phyloP scores from a whole-genome alignment of 176 grass and related monocot species.

The barley (Hordeum vulgare) region DNA sequence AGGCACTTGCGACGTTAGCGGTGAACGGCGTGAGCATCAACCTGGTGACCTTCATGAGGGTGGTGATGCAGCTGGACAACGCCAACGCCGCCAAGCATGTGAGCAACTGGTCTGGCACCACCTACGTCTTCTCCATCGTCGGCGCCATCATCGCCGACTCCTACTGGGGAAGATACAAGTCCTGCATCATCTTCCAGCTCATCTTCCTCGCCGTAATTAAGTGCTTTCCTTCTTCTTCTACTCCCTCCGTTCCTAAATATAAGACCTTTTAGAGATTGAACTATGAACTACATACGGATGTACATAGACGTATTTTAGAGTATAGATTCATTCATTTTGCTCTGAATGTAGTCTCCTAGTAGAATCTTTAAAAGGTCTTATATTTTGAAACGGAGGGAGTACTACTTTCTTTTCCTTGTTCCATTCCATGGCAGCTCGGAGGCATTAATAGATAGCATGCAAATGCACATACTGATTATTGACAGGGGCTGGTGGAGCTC shows the following conservation, averaged over 20 bases:
- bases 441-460: background rate
- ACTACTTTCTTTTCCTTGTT: background rate
- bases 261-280: too few relatives aligned
- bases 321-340: too few relatives aligned
- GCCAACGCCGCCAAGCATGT: constrained; percentile 51
- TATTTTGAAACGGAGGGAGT: too few relatives aligned
- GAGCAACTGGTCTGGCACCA: constrained; percentile 57
- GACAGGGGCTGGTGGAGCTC: constrained; percentile 49
- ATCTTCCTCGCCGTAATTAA: constrained; percentile 53
- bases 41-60: constrained; percentile 65
- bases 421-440: background rate
- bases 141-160: constrained; percentile 68
- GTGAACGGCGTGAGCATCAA: constrained; percentile 52
- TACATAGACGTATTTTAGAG: too few relatives aligned
- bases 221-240: background rate
- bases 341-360: too few relatives aligned
- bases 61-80: constrained; percentile 58
- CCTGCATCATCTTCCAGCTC: constrained; percentile 56
- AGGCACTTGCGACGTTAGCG: constrained; percentile 55
- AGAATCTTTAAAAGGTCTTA: too few relatives aligned
- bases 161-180: constrained; percentile 78
- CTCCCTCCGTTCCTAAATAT: too few relatives aligned
- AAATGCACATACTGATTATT: background rate
- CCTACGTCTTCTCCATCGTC: constrained; percentile 67
- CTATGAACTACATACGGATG: too few relatives aligned